A percentile compares a stretch with the other conserved stretches of the same genome.
Conservation (phyloP, 148 eudicot species). For the Silene latifolia region DNA sequence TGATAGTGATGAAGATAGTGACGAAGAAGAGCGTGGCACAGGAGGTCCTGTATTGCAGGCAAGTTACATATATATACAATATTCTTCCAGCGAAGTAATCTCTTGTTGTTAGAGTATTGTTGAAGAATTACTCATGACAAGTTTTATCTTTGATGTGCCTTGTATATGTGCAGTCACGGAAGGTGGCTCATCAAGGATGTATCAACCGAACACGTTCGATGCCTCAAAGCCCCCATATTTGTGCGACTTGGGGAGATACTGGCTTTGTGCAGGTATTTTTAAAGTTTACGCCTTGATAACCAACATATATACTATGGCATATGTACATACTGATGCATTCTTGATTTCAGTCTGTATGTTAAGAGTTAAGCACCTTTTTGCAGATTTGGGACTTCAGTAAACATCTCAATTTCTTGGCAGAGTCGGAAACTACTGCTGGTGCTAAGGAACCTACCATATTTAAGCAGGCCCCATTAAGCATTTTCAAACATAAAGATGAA, state of each 20-base stretch:
- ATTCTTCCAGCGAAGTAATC: not conserved
- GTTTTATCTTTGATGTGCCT: not conserved
- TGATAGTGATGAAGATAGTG: conserved; percentile 63
- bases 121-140: not conserved
- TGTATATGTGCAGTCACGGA: conserved; percentile 55
- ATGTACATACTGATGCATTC: not conserved
- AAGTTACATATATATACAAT: conserved; percentile 11
- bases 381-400: conserved; percentile 90
- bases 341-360: conserved; percentile 9
- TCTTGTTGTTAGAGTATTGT: not conserved
- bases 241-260: conserved; percentile 89
- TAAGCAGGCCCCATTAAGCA: conserved; percentile 69
- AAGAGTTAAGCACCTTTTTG: conserved; percentile 12
- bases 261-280: conserved; percentile 65
- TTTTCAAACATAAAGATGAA: conserved; percentile 90
- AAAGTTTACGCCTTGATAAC: not conserved
- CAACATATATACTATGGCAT: not conserved
- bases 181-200: conserved; percentile 85
- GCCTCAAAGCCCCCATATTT: conserved; percentile 84
- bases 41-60: conserved; percentile 74
- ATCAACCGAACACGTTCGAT: conserved; percentile 85
- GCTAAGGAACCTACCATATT: conserved; percentile 34
- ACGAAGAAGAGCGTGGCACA: conserved; percentile 38
- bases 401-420: conserved; percentile 68
- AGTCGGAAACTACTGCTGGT: conserved; percentile 45